Conservation (phyloP, 495 filamentous ascomycete species). For the Neurospora cerealis region DNA sequence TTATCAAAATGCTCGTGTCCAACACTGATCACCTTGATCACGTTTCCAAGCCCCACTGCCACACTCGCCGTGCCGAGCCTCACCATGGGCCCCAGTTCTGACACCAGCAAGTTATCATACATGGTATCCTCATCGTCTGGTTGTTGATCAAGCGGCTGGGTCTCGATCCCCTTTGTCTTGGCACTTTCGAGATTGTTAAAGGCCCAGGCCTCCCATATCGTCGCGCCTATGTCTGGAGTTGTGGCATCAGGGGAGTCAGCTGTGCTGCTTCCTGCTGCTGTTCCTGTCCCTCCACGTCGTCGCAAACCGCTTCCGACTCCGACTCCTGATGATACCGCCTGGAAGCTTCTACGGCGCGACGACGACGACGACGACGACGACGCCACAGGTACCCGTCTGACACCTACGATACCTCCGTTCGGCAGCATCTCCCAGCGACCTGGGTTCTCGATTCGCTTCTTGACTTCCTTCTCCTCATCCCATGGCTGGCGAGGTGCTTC, state of each 20-base stretch:
- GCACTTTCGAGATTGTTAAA: constrained; percentile 36
- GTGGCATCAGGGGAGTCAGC: neutral
- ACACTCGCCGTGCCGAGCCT: constrained; percentile 47
- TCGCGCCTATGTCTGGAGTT: constrained; percentile 17
- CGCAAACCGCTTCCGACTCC: constrained; percentile 12
- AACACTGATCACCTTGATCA: constrained; percentile 53
- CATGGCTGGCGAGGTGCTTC: constrained; percentile 27
- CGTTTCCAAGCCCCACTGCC: constrained; percentile 57
- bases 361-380: constrained; percentile 6
- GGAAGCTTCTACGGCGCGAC: neutral
- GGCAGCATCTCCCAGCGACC: constrained; percentile 39
- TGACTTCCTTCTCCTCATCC: constrained; percentile 27
- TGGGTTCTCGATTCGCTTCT: constrained; percentile 33
- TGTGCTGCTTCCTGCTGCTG: neutral
- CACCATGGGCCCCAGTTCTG: constrained; percentile 47
- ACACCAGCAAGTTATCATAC: constrained; percentile 42
- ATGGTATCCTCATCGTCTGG: constrained; percentile 7
- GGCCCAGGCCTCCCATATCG: constrained; percentile 57
- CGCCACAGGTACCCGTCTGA: constrained; percentile 20
- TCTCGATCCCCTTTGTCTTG: constrained; percentile 25
- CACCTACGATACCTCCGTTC: constrained; percentile 39
- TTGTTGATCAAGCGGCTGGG: constrained; percentile 24
- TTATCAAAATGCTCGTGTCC: constrained; percentile 51
- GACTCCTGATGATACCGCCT: neutral
- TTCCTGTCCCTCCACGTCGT: constrained; percentile 4